Base-by-base conservation (phyloP, 495 filamentous ascomycete species). In the Elasticomyces elasticus region DNA sequence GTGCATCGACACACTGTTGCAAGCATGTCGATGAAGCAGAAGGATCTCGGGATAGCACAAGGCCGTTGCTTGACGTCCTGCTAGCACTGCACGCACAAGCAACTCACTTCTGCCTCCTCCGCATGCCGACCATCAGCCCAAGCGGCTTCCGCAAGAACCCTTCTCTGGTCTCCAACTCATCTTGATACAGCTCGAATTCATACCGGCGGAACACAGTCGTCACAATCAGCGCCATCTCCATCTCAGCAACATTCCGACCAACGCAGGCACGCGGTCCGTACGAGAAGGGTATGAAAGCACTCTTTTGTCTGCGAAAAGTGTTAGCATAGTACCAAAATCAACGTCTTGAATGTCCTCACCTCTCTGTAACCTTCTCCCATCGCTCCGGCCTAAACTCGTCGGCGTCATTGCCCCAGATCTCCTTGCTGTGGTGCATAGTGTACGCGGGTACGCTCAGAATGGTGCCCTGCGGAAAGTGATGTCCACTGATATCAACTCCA, bases 81-180 rank as follows among this genome's bases (percentile, higher is more conserved):
- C n/a, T n/a, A n/a, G n/a, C 15, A 15, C 30, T 33, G 30, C 15
- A 7, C 30, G 30, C 30, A 7, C 30, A 7, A 15, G 30, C 30
- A 7, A 7, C 30, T 40, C 13, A 46, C 38, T 52, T 48, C 43
- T 55, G 53, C 46, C 79, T 69, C 63, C 71, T 76, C 64, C 75
- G 76, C 67, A 94, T 74, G 30, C 82, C 89, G 55, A 94, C 83
- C 52, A 76, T 67, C 68, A 90, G 70, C 17, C 77, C 82, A 46
- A 94, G 62, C 12, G 89, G 89, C 78, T 95, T 95, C 64, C 89
- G 75, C 71, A 95, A 71, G 70, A 95, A 95, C 0, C 89, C 89
- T 72, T 95, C 89, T 40, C 83, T 72, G 0, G 86, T 92, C 66
- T 87, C 76, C 81, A 94, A 77, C 25, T 69, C 70, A 3, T 78